A percentile compares a stretch with the other conserved stretches of the same genome.
Conservation (phyloP, 169 alveolate species). For the Plasmodium vinckei region DNA sequence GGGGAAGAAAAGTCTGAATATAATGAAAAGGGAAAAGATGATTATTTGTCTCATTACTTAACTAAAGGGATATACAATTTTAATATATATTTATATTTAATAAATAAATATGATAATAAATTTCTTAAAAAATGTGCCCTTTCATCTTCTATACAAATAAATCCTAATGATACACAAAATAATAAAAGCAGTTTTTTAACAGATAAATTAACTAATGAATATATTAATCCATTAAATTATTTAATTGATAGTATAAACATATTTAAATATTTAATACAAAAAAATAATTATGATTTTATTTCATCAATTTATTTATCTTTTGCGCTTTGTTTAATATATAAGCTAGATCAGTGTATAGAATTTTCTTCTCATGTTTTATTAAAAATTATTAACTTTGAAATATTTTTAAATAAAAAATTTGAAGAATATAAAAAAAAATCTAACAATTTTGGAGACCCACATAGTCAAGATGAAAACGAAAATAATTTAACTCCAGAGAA, state of each 20-base stretch:
- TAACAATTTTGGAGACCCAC: no score
- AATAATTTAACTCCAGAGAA: background rate
- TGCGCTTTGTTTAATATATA: constrained; percentile 47
- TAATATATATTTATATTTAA: constrained; percentile 31
- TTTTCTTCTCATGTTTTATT: constrained; percentile 44
- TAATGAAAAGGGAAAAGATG: constrained; percentile 6
- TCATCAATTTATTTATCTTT: constrained; percentile 65
- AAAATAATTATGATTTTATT: constrained; percentile 74
- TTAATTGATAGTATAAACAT: constrained; percentile 60
- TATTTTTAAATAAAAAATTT: constrained; percentile 6
- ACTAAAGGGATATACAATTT: constrained; percentile 56
- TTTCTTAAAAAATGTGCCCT: constrained; percentile 5
- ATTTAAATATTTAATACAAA: constrained; percentile 31
- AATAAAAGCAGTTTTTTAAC: background rate
- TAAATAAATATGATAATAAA: constrained; percentile 68
- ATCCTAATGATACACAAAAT: background rate
- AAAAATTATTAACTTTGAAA: constrained; percentile 40
- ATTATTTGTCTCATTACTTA: constrained; percentile 32
- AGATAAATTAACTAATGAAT: constrained; percentile 15
- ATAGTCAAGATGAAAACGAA: background rate
- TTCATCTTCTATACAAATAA: background rate
- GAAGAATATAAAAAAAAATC: constrained; percentile 4
- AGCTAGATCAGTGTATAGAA: constrained; percentile 41
- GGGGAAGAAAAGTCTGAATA: background rate
- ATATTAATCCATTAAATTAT: constrained; percentile 55